Evolutionary conservation across 345 rosid species (phyloP).

Genomic region (Gossypium longicalyx): DNA sequence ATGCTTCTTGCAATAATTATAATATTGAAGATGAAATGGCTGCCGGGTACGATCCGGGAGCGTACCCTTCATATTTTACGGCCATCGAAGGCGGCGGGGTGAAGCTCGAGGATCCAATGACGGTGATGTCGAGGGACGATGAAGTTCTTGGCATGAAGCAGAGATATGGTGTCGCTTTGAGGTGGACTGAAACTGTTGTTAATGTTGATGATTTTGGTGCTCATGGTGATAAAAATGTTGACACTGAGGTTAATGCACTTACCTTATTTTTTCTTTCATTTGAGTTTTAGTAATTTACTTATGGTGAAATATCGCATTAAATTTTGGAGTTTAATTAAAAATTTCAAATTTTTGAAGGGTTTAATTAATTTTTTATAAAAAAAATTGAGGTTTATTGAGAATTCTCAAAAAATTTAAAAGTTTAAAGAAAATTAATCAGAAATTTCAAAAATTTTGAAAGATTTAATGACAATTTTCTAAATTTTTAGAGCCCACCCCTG

Average conservation of each 20-base stretch:
- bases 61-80: slow-evolving; percentile 1
- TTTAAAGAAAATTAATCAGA: too few species aligned
- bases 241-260: slow-evolving; percentile 40
- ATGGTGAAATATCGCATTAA: too few species aligned
- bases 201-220: slow-evolving; percentile 59
- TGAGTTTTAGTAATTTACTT: too few species aligned
- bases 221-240: slow-evolving; percentile 50
- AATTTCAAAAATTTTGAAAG: too few species aligned
- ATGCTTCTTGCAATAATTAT: neutral
- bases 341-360: neutral
- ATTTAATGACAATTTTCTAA: fast-evolving
- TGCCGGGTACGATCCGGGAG: neutral
- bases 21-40: neutral
- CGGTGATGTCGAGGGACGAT: neutral
- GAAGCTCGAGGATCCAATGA: neutral
- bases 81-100: neutral
- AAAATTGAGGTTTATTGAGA: too few species aligned
- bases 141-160: neutral
- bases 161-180: neutral
- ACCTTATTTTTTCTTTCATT: too few species aligned
- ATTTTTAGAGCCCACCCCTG: too few species aligned
- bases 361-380: too few species aligned
- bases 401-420: too few species aligned
- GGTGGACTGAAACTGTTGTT: slow-evolving; percentile 13
- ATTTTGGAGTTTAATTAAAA: neutral